Evolutionary conservation across 345 rosid genomes (phyloP), one percentile per base, ranked within the genome.

Genomic region (Dipteronia sinensis): DNA sequence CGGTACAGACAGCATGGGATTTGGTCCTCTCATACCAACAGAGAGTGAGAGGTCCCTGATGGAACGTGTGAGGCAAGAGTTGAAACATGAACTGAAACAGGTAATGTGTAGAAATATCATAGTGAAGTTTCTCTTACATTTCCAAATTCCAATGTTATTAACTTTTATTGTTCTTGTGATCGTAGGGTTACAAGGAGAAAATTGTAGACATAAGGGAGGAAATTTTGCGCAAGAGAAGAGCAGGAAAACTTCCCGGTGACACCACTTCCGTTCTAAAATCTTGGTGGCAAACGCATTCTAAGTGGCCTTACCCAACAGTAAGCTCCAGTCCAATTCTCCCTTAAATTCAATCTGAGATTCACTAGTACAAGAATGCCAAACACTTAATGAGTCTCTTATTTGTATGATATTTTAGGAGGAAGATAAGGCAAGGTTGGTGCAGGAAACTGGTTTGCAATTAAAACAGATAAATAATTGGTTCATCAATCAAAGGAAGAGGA

Each of bases 281-380:
- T 20, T 94, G 99, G 99, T 96, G 99, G 99, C 99, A 91, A 77
- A 81, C 98, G 44, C 99, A 96, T 83, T 83, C 95, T 9, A 96
- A 96, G 82, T 96, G 98, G 99, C 99, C 99, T 53, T 92, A 96
- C 76, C 99, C 99, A 62, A 97, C 98, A n/a, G 99, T 97, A 80
- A 82, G 94, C 79, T 77, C 64, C 4, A 67, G 25, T 42, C 46
- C 46, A 42, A 42, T 42, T 42, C 9, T 51, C 53, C 73, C 58
- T 68, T 55, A 10, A 34, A 34, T 34, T 34, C 42, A 3, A 4
- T 29, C 51, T 67, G 20, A 73, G 25, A 74, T 47, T 55, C 72
- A 76, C 38, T 34, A 0, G 38, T 34, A 34, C 38, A 34, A 34
- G 38, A 31, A 4, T 34, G 4, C 38, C 38, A 34, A 34, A 34